phyloP scores from a whole-genome alignment of 352 stramenopile species.

The Phytopythium cucurbitacearum region DNA sequence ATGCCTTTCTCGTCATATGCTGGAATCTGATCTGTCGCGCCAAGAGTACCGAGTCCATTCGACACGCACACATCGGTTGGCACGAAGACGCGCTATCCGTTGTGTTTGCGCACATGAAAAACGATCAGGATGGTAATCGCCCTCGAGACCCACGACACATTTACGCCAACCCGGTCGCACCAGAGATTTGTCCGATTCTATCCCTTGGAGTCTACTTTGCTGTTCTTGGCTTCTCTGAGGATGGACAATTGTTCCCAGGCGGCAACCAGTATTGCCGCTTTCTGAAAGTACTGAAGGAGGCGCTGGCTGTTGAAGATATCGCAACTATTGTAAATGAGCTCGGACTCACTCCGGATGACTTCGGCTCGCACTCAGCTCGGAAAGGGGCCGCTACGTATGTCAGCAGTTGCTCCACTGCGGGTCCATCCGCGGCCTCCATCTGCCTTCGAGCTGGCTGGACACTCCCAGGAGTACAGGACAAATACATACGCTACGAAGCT shows the following conservation, averaged over 20 bases:
- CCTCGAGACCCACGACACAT: conserved; percentile 17
- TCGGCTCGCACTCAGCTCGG: conserved; percentile 17
- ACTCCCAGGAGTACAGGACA: conserved; percentile 17
- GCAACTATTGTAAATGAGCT: no score
- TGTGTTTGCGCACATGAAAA: conserved; percentile 26
- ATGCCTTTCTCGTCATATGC: conserved; percentile 6
- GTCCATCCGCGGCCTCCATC: conserved; percentile 13
- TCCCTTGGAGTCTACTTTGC: conserved; percentile 14
- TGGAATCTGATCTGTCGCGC: conserved; percentile 14
- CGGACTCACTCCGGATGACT: conserved; percentile 5
- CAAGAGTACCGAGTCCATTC: conserved; percentile 7
- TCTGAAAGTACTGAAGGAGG: conserved; percentile 9
- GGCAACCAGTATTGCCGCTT: conserved; percentile 19
- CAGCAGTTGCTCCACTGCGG: conserved; percentile 11
- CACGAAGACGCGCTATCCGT: conserved; percentile 9
- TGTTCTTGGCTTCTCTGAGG: conserved; percentile 5
- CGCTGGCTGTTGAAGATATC: background rate
- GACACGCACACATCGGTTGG: conserved; percentile 9
- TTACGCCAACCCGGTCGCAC: conserved; percentile 19
- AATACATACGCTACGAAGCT: conserved; percentile 20
- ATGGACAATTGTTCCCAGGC: conserved; percentile 12
- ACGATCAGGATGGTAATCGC: conserved; percentile 15
- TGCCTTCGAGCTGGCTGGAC: conserved; percentile 20
- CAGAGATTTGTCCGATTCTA: conserved; percentile 19
- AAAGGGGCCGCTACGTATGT: conserved; percentile 18